Percentiles rank a stretch among this genome's conserved stretches.
phyloP scores from a whole-genome alignment of 78 protist genomes.

The Planoprotostelium fungivorum region DNA sequence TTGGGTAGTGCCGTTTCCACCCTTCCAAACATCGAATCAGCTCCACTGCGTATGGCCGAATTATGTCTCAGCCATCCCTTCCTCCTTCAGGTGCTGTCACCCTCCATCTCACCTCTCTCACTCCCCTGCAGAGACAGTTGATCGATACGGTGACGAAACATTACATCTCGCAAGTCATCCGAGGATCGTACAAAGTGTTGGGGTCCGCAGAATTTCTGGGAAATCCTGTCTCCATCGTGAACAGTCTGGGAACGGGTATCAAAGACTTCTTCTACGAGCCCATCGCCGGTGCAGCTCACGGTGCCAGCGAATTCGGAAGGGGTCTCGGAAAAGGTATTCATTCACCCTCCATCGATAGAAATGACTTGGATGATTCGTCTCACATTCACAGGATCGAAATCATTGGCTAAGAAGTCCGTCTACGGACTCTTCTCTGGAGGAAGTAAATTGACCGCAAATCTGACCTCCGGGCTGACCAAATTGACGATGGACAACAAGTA shows the following conservation, averaged over 20 bases:
- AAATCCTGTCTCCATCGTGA: slow-evolving; percentile 73
- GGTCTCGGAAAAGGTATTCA: slow-evolving; percentile 75
- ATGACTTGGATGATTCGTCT: not conserved
- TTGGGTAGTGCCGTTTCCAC: not conserved
- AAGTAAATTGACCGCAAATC: slow-evolving; percentile 46
- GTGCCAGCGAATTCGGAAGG: slow-evolving; percentile 66
- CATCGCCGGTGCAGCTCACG: slow-evolving; percentile 58
- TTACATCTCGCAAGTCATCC: not conserved
- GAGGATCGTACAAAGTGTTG: slow-evolving; percentile 27
- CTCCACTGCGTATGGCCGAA: not conserved
- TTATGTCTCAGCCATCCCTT: not conserved
- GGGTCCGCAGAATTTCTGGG: slow-evolving; percentile 82
- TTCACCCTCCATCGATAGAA: too few species aligned
- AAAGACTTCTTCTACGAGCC: slow-evolving; percentile 86
- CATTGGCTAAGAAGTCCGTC: slow-evolving; percentile 50
- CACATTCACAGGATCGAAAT: not conserved
- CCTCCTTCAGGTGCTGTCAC: not conserved
- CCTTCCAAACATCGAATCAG: not conserved
- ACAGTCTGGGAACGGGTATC: slow-evolving; percentile 73
- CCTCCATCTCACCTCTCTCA: not conserved
- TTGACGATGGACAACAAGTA: slow-evolving; percentile 66
- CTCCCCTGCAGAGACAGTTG: not conserved
- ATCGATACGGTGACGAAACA: not conserved
- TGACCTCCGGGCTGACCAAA: slow-evolving; percentile 48
- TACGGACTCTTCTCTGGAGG: slow-evolving; percentile 62